phyloP scores from a whole-genome alignment of 2,329 filamentous ascomycete genomes.

The Aspergillus quadrilineatus region DNA sequence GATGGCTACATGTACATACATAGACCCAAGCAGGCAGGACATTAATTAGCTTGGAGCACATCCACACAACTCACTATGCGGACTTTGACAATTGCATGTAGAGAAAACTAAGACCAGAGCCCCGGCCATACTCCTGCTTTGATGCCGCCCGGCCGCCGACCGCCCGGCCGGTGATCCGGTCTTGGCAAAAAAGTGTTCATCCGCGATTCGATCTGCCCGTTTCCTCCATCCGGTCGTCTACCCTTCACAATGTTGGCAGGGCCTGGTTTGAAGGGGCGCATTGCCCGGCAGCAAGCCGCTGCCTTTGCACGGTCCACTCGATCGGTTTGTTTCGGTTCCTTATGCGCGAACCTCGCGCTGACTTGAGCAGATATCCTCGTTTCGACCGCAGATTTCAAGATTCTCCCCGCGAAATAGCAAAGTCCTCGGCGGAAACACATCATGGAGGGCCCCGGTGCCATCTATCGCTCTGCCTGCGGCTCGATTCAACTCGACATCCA shows the following conservation, averaged over 20 bases:
- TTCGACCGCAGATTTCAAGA: conserved; percentile 29
- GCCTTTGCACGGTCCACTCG: conserved; percentile 31
- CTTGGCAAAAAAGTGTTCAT: conserved; percentile 23
- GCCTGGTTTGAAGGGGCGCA: conserved; percentile 52
- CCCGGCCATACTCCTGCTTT: conserved; percentile 3
- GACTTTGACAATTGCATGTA: neutral
- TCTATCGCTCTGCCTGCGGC: conserved; percentile 26
- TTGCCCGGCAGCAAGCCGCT: conserved; percentile 31
- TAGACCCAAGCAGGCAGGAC: conserved; percentile 23
- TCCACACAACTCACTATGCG: neutral
- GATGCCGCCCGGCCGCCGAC: conserved; percentile 19
- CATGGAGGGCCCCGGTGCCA: conserved; percentile 24
- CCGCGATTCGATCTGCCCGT: conserved; percentile 13
- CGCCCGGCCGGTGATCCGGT: conserved; percentile 38
- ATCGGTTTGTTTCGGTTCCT: conserved; percentile 33
- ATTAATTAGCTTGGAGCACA: conserved; percentile 23
- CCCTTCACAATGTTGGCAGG: conserved; percentile 54
- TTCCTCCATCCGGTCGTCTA: conserved; percentile 15
- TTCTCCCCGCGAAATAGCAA: conserved; percentile 22
- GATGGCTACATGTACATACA: conserved; percentile 33
- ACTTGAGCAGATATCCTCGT: conserved; percentile 36
- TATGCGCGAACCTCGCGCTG: conserved; percentile 11
- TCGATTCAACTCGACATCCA: conserved; percentile 42
- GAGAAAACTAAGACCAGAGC: neutral
- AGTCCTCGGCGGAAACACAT: conserved; percentile 21